Percentiles rank a stretch among this genome's conserved stretches.
Conservation (phyloP, 73 alveolate species). For the Stentor roeselii region DNA sequence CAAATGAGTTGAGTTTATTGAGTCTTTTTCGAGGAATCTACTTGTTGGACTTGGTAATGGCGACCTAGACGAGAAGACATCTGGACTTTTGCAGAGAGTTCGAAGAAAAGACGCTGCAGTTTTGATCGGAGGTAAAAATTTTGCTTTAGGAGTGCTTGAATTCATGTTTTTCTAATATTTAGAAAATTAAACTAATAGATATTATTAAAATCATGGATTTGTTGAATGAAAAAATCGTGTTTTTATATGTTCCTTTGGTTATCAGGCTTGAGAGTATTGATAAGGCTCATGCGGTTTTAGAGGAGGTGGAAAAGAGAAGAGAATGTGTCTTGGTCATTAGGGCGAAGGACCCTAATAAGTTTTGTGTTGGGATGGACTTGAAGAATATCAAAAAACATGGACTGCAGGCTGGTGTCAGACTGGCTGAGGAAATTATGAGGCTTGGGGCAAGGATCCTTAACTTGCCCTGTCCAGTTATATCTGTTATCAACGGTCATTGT, state of each 20-base stretch:
- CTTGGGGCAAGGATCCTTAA: slow-evolving; percentile 15
- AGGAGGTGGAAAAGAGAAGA: slow-evolving; percentile 30
- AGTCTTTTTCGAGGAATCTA: no score
- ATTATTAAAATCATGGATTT: no score
- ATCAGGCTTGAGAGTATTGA: no score
- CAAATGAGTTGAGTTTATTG: no score
- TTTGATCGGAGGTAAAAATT: neutral
- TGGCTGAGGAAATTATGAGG: neutral
- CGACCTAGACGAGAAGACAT: no score
- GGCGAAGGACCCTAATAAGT: slow-evolving; percentile 34
- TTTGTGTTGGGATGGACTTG: slow-evolving; percentile 40
- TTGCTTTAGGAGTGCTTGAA: neutral
- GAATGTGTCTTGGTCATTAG: slow-evolving; percentile 33
- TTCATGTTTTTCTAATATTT: no score
- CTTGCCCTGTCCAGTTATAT: slow-evolving; percentile 37
- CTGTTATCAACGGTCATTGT: slow-evolving; percentile 50
- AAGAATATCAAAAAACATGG: slow-evolving; percentile 22
- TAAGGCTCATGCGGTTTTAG: no score
- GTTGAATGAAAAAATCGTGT: no score
- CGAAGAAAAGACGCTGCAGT: neutral
- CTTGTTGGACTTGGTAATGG: no score
- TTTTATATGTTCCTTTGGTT: no score
- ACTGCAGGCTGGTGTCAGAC: neutral
- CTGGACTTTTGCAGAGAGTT: neutral
- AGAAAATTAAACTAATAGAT: neutral